phyloP scores from a whole-genome alignment of 208 protist species.

The Strigomonas galati region DNA sequence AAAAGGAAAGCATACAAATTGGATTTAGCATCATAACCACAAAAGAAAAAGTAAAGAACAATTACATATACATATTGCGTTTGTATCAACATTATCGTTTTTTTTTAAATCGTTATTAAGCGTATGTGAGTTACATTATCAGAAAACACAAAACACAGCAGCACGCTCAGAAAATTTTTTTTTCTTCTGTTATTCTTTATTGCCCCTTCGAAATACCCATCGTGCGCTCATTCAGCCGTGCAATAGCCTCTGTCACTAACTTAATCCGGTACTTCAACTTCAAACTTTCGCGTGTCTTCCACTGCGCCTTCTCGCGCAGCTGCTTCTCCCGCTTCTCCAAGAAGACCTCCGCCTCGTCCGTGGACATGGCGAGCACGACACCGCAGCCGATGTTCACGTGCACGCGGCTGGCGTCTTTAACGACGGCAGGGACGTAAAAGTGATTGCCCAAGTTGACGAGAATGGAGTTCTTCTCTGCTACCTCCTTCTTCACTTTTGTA shows the following conservation, averaged over 20 bases:
- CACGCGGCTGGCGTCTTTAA: conserved; percentile 35
- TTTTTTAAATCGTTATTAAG: neutral
- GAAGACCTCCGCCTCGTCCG: conserved; percentile 46
- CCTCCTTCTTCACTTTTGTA: neutral
- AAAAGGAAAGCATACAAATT: neutral
- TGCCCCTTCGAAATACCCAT: neutral
- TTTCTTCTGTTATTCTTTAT: neutral
- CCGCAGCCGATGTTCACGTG: conserved; percentile 81
- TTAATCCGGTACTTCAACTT: conserved; percentile 78
- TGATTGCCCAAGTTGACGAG: conserved; percentile 77
- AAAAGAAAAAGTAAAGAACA: conserved; percentile 12
- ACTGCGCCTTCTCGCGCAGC: conserved; percentile 28
- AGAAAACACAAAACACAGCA: neutral
- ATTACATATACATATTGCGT: no score
- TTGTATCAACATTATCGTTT: no score
- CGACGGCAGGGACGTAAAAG: conserved; percentile 59
- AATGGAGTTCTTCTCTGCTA: conserved; percentile 44
- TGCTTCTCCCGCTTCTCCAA: conserved; percentile 52
- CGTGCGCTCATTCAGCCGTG: conserved; percentile 38
- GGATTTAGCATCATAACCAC: neutral
- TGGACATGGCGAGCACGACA: conserved; percentile 68
- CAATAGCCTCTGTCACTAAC: conserved; percentile 71
- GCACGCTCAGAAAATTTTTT: neutral
- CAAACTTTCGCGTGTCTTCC: conserved; percentile 51
- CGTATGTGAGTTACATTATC: neutral